A percentile compares a stretch with the other conserved stretches of the same genome.
Evolutionary conservation across 139 green algal genomes (phyloP).

Genomic region (Micromonas pusilla): DNA sequence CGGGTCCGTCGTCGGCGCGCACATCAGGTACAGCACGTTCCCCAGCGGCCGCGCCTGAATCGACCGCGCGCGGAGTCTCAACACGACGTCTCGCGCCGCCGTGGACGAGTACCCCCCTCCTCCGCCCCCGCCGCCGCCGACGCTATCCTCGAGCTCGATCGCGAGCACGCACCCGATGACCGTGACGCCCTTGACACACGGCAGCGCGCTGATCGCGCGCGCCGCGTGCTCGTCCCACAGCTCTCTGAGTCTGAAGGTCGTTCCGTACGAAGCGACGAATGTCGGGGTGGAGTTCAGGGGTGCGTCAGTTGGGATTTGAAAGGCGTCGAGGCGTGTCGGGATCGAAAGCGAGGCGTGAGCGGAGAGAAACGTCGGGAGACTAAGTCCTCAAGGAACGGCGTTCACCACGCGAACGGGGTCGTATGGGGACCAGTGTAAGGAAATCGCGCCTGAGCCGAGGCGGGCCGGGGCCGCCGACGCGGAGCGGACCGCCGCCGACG

Average conservation of each 20-base stretch:
- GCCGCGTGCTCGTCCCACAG: constrained; percentile 60
- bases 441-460: no score
- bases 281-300: no score
- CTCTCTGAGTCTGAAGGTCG: constrained; percentile 41
- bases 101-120: constrained; percentile 20
- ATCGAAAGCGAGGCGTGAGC: no score
- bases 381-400: no score
- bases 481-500: background rate
- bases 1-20: constrained; percentile 57
- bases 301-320: no score
- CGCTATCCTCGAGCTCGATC: constrained; percentile 59
- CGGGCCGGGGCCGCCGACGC: no score
- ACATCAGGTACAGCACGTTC: constrained; percentile 87
- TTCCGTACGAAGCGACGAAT: constrained; percentile 25
- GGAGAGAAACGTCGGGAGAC: no score
- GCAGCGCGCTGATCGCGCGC: constrained; percentile 51
- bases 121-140: constrained; percentile 13
- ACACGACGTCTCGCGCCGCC: constrained; percentile 1
- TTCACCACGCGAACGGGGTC: no score
- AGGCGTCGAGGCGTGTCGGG: no score
- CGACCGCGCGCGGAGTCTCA: constrained; percentile 31
- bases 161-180: constrained; percentile 77
- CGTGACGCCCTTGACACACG: constrained; percentile 48
- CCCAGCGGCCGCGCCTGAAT: constrained; percentile 80
- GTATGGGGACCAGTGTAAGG: no score